Evolutionary conservation across 2,329 filamentous ascomycete species (phyloP), one percentile per base, ranked within the genome.

Genomic region (Penicillium sp.): DNA sequence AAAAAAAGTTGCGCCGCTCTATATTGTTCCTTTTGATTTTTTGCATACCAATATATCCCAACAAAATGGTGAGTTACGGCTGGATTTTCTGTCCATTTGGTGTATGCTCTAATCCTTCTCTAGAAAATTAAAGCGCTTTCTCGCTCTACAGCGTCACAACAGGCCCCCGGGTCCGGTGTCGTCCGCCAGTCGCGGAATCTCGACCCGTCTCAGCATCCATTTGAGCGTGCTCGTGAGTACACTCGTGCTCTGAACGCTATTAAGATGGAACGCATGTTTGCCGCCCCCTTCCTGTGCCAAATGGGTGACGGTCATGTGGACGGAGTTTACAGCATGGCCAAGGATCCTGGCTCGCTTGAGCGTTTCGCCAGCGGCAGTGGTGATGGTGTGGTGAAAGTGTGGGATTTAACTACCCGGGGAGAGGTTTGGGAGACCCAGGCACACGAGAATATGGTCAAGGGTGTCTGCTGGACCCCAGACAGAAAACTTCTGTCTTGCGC

Each of bases 361-460:
- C 81, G 87, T 53, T 84, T 92, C 64, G 91, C 92, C 6, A 93
- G 89, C 67, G 92, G 90, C 39, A 91, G 88, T 63, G 92, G 92
- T 60, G 94, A 99, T 73, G 93, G 94, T 61, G 86, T 97, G 9
- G 85, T 99, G 54, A 99, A 99, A 76, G 89, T 94, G 29, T 96
- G 92, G 92, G 88, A 95, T 74, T 77, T 94, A 63, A 84, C 87
- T 8, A 87, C 81, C 58, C 80, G 85, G 52, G 86, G 89, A 24
- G 88, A 94, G 70, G 81, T 88, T 44, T 93, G 90, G 87, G 83
- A 90, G 65, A 83, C 84, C 3, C 86, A 89, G 59, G 93, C 92
- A 21, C 95, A 99, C 71, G 90, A 96, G 65, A 96, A 96, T 64
- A 88, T 97, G 40, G 91, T 97, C 64, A 96, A 96, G 79, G 90